Base-by-base conservation (phyloP, 768 basidiomycete genomes). In the Kwoniella europaea region DNA sequence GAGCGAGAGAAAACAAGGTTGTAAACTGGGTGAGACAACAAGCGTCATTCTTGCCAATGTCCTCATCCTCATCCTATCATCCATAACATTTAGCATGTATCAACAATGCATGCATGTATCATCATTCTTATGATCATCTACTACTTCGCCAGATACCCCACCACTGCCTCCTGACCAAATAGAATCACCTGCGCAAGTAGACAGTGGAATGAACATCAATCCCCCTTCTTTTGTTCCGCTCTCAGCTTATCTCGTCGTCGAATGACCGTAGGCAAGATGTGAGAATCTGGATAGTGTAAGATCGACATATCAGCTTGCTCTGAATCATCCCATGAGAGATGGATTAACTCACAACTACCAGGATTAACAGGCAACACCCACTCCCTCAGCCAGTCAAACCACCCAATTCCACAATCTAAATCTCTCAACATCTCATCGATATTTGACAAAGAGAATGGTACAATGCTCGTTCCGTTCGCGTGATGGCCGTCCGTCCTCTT, bases 391-490 rank as follows among this genome's bases (percentile, higher is more conserved):
- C 41, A 43, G 22, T 35, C 41, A 20, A 44, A 61, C 59, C 59
- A 61, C 6, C 12, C 59, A 44, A 61, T 44, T 12, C 41, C 41
- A 20, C 18, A 22, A 18, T n/a, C 42, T 22, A 61, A 43, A 61
- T 61, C 59, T n/a, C 16, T 35, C 42, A 61, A 12, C 59, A 61
- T 61, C 42, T 61, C 59, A 61, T 61, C 59, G 20, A 61, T 61
- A 35, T 61, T 61, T 7, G 59, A 61, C 59, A 61, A 43, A 42
- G 59, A 61, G 59, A 61, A 61, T 6, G 59, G 59, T 43, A 61
- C 59, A 22, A 61, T 61, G 42, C 42, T 43, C 12, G 59, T 61
- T 16, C 59, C 59, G n/a, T 61, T 61, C 7, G 59, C 59, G 22
- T 61, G 42, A 43, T 61, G 59, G 0, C 59, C 59, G 1, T 61